Conservation (phyloP, 2,329 filamentous ascomycete species). For the Tolypocladium inflatum region DNA sequence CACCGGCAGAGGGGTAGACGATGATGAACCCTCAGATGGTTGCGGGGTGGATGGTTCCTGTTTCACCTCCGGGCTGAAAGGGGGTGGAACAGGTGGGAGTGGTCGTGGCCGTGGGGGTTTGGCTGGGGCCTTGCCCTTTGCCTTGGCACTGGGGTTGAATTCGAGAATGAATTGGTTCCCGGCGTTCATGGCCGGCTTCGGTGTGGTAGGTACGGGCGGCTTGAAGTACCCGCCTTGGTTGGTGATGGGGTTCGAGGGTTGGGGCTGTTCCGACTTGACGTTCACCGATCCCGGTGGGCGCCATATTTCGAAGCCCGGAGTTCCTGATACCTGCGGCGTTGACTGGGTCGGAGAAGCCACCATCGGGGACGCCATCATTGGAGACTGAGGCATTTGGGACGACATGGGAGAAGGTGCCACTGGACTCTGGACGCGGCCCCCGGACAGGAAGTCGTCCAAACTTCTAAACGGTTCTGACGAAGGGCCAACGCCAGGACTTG, state of each 20-base stretch:
- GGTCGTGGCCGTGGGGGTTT: conserved; percentile 20
- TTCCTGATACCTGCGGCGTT: conserved; percentile 16
- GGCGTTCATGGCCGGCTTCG: conserved; percentile 25
- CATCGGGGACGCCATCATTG: conserved; percentile 13
- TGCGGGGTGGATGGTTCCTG: conserved; percentile 20
- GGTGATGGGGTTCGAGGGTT: conserved; percentile 10
- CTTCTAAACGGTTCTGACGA: conserved; percentile 20
- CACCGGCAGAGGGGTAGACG: conserved; percentile 16
- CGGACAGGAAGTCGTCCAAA: conserved; percentile 22
- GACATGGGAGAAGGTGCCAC: conserved; percentile 13
- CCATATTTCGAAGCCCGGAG: conserved; percentile 28
- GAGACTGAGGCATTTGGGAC: conserved; percentile 7
- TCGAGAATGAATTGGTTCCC: conserved; percentile 27
- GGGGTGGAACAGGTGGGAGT: conserved; percentile 10
- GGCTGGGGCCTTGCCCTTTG: conserved; percentile 23
- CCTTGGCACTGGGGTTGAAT: conserved; percentile 19
- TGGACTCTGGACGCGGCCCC: conserved; percentile 15
- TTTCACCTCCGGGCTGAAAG: conserved; percentile 17
- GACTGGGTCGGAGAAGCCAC: conserved; percentile 8
- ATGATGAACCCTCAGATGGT: conserved; percentile 12
- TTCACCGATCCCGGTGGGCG: conserved; percentile 21
- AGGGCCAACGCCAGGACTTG: conserved; percentile 16
- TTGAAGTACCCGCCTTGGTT: conserved; percentile 20
- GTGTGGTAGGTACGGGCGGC: conserved; percentile 28
- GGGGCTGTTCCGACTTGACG: conserved; percentile 13